Percentiles rank a stretch among this genome's conserved stretches.
phyloP scores from a whole-genome alignment of 2,329 filamentous ascomycete genomes.

The Alternaria consortialis region DNA sequence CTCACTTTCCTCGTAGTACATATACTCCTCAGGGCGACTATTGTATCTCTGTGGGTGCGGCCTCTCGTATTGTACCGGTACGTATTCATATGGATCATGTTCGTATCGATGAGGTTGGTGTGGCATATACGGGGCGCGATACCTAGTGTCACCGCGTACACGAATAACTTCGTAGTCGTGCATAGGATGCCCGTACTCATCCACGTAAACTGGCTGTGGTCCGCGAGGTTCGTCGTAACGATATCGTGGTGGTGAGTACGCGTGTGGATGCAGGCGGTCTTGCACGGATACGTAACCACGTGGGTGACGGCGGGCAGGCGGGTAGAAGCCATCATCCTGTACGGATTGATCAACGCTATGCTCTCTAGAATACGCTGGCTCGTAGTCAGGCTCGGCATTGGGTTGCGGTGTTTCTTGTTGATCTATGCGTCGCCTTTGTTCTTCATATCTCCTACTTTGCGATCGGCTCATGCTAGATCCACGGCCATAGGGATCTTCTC shows the following conservation, averaged over 20 bases:
- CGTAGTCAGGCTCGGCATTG: conserved; percentile 38
- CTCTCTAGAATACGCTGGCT: conserved; percentile 42
- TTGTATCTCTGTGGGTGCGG: conserved; percentile 37
- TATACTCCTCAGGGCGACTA: conserved; percentile 35
- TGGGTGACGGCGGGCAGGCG: conserved; percentile 29
- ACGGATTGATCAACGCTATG: conserved; percentile 42
- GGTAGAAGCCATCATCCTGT: conserved; percentile 39
- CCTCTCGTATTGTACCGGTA: conserved; percentile 41
- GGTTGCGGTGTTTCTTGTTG: conserved; percentile 50
- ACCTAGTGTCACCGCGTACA: conserved; percentile 36
- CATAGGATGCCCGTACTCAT: conserved; percentile 43
- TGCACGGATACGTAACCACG: conserved; percentile 48
- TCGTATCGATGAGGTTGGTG: conserved; percentile 39
- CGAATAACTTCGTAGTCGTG: conserved; percentile 46
- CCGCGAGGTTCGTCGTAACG: conserved; percentile 43
- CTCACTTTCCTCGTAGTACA: conserved; percentile 47
- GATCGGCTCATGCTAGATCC: conserved; percentile 47
- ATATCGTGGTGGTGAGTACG: conserved; percentile 40
- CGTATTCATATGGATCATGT: conserved; percentile 40
- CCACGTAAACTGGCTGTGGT: conserved; percentile 42
- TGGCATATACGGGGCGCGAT: conserved; percentile 18
- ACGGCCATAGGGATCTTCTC: conserved; percentile 48
- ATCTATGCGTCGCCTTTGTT: conserved; percentile 48
- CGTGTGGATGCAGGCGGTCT: conserved; percentile 36
- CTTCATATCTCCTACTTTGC: conserved; percentile 48